phyloP scores from a whole-genome alignment of 2,329 filamentous ascomycete species.

The Stemphylium lycopersici region DNA sequence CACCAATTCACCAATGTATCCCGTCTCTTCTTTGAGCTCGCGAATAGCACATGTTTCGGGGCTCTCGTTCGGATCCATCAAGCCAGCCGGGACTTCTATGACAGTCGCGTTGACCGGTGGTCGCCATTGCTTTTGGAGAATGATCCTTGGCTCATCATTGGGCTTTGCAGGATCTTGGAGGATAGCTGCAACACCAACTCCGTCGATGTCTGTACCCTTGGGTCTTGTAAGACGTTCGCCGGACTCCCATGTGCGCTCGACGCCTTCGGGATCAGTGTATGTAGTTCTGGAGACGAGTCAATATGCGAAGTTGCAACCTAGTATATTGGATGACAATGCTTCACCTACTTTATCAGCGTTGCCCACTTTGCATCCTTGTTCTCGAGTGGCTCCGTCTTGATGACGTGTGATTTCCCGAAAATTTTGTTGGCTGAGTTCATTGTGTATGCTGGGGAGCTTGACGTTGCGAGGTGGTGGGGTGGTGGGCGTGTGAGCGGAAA shows the following conservation, averaged over 20 bases:
- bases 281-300: constrained; percentile 40
- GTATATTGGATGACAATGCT: too few species aligned
- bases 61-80: constrained; percentile 66
- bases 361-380: constrained; percentile 51
- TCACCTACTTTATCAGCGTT: constrained; percentile 47
- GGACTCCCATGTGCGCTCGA: constrained; percentile 71
- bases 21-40: constrained; percentile 69
- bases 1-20: constrained; percentile 61
- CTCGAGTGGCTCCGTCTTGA: constrained; percentile 46
- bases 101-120: constrained; percentile 65
- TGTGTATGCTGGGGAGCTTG: background rate
- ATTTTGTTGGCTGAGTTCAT: constrained; percentile 22
- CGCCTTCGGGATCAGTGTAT: constrained; percentile 68
- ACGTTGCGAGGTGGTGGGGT: background rate
- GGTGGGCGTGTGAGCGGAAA: background rate
- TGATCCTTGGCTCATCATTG: constrained; percentile 39
- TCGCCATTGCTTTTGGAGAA: constrained; percentile 61
- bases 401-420: constrained; percentile 38
- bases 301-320: too few species aligned
- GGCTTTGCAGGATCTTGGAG: constrained; percentile 51
- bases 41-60: constrained; percentile 64
- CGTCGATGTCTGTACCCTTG: constrained; percentile 67
- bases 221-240: constrained; percentile 74
- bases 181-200: constrained; percentile 75
- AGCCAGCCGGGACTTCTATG: constrained; percentile 67